These are phyloP conservation scores for Collariella sp. DNA, from an alignment of 495 filamentous ascomycete genomes.

Conservation along the genomic window DNA sequence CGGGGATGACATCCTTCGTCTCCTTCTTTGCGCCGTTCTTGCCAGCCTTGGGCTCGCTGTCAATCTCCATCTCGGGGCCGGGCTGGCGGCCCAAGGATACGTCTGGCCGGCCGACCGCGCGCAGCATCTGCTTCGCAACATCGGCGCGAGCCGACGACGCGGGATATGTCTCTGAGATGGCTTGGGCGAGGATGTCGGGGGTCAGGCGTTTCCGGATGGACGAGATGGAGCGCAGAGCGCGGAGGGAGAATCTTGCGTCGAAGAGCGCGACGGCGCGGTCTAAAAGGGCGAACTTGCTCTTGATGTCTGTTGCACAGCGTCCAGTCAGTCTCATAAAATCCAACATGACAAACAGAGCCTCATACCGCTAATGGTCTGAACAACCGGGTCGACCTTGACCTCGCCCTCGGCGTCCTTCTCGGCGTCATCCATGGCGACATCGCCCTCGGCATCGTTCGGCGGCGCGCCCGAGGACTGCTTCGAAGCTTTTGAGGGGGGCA, in stretches of 20 bases:
- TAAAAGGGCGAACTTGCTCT: constrained; percentile 81
- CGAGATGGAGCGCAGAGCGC: constrained; percentile 89
- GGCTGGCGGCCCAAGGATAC: constrained; percentile 48
- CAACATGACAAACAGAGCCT: background rate
- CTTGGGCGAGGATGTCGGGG: constrained; percentile 67
- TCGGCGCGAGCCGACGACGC: constrained; percentile 45
- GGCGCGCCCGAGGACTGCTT: constrained; percentile 52
- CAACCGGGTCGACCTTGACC: constrained; percentile 59
- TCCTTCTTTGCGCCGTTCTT: constrained; percentile 49
- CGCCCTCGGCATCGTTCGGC: constrained; percentile 57
- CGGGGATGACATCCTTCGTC: constrained; percentile 69
- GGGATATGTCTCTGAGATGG: constrained; percentile 71
- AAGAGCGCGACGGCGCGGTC: constrained; percentile 90
- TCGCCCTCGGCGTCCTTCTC: constrained; percentile 50
- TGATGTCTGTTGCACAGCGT: constrained; percentile 59
- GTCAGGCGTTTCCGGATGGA: constrained; percentile 86
- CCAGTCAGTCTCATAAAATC: constrained; percentile 12
- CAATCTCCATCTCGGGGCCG: constrained; percentile 67
- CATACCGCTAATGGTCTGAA: constrained; percentile 45
- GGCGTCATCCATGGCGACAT: constrained; percentile 62
- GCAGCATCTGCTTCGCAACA: constrained; percentile 60
- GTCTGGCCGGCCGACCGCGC: constrained; percentile 55
- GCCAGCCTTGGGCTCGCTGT: constrained; percentile 47
- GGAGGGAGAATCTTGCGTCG: constrained; percentile 86
- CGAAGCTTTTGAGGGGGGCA: constrained; percentile 65